Base-by-base conservation (phyloP, 257 asterid species). In the Gentiana macrophylla region DNA sequence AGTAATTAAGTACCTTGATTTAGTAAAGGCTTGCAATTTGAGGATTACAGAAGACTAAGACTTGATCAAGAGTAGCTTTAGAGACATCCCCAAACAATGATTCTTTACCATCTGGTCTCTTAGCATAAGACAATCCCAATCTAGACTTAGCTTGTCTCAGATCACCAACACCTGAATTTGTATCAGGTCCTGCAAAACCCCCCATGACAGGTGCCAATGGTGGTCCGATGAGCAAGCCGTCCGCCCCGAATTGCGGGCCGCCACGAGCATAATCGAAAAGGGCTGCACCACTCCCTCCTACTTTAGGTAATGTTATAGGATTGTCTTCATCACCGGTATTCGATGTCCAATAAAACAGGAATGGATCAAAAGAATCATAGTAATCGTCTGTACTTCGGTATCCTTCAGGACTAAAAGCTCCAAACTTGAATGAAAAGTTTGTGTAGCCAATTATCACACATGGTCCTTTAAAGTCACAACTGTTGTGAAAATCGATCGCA, bases 281-380 rank as follows among this genome's bases (percentile, higher is more conserved):
- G 52, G 96, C 94, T 3, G 96, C 98, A 0, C 98, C 96, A 41
- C 95, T 90, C 41, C 96, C 98, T 24, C 96, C 96, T 44, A 90
- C 89, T 69, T 90, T 82, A 0, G 96, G 86, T 65, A 84, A 60
- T 46, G 79, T 48, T 50, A 78, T 61, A 10, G 91, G 91, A 1
- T 55, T 62, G 41, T 43, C 32, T 47, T 12, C 56, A 8, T 38
- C 6, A 8, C 33, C 6, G 38, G 1, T 56, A 35, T 72, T 35
- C 5, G 67, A 60, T 0, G 60, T 60, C 98, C 98, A 84, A 32
- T 84, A 84, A 71, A 86, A 86, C 49, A 90, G 80, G 66, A 90
- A 86, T 2, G 98, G 79, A 56, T 89, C 95, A 38, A 86, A 89
- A 1, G 95, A 72, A 56, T 84, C 94, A 24, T 83, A 86, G 62